Base-by-base conservation (phyloP, 2,329 filamentous ascomycete genomes). In the Lizonia empirigonia region DNA sequence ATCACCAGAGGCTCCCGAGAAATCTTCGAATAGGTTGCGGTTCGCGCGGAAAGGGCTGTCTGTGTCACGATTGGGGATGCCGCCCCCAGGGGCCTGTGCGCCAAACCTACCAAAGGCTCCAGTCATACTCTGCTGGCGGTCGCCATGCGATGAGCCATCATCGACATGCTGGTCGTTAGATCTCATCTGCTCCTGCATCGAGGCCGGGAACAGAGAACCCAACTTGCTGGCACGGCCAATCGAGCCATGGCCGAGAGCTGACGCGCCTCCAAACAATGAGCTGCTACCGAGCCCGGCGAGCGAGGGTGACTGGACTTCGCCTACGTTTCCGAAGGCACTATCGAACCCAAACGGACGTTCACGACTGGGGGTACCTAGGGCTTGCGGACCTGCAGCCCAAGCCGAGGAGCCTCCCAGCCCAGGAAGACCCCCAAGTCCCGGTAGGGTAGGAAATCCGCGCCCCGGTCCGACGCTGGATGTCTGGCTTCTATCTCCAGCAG, bases 181-280 rank as follows among this genome's bases (percentile, higher is more conserved):
- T 53, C 91, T 89, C 88, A 95, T 92, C 71, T 95, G 90, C 27
- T 91, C 89, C 74, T 97, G 92, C 89, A 96, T 92, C 4, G 88
- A 87, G 1, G 86, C 78, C 7, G 93, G 92, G 67, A 99, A 97
- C 19, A 99, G 78, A 1, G 91, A 92, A 2, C 89, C 89, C 30
- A 97, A 80, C 73, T 92, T 95, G 77, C 89, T 94, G 5, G 85
- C 82, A 29, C 91, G 86, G 24, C 89, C 85, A 36, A 89, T 83
- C 42, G 87, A 87, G 41, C 87, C 86, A 48, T 64, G 63, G 8
- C 80, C 81, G 29, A 82, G 78, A 5, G 74, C 76, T 32, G 84
- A 80, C 2, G 41, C 38, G 15, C 40, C 44, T 5, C 87, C 87
- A 69, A 94, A 91, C 35, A 91, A 69, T 12, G 78, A 77, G 46